Conservation (phyloP, 345 rosid genomes). For the Melaleuca alternifolia region DNA sequence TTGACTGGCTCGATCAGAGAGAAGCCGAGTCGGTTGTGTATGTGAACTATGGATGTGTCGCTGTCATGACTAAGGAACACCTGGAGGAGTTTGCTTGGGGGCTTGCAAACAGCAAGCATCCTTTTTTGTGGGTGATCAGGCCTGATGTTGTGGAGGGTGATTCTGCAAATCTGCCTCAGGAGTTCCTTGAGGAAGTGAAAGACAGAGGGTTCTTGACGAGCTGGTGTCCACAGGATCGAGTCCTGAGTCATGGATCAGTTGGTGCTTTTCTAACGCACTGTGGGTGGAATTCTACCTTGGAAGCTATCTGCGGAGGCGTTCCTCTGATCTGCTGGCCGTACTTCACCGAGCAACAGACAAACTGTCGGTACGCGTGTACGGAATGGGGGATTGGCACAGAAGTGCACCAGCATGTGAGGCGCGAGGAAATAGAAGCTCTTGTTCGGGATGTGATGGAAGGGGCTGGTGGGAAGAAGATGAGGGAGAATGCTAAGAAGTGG, state of each 20-base stretch:
- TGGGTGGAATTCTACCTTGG: conserved; percentile 25
- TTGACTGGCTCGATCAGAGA: conserved; percentile 10
- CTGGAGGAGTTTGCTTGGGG: conserved; percentile 30
- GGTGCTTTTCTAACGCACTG: conserved; percentile 26
- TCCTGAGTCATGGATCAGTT: conserved; percentile 15
- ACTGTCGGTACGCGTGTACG: conserved; percentile 9
- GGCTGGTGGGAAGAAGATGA: conserved; percentile 3
- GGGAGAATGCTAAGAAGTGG: conserved; percentile 13
- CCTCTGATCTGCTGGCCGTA: conserved; percentile 26
- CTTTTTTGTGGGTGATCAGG: conserved; percentile 26
- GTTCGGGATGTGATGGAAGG: conserved; percentile 16
- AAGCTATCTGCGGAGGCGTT: conserved; percentile 7
- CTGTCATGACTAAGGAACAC: conserved; percentile 6
- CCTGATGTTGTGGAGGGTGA: conserved; percentile 14
- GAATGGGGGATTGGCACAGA: conserved; percentile 21
- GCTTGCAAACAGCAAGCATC: conserved; percentile 16
- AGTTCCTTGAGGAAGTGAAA: conserved; percentile 6
- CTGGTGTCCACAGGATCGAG: conserved; percentile 21
- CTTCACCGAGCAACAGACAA: conserved; percentile 23
- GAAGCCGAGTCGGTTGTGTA: conserved; percentile 8
- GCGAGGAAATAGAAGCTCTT: conserved; percentile 4
- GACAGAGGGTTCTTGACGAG: conserved; percentile 15
- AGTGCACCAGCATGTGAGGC: conserved; percentile 6
- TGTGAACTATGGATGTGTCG: conserved; percentile 11
- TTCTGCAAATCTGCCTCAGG: conserved; percentile 7